phyloP scores from a whole-genome alignment of 73 alveolate species.

The Symbiodinium natans region DNA sequence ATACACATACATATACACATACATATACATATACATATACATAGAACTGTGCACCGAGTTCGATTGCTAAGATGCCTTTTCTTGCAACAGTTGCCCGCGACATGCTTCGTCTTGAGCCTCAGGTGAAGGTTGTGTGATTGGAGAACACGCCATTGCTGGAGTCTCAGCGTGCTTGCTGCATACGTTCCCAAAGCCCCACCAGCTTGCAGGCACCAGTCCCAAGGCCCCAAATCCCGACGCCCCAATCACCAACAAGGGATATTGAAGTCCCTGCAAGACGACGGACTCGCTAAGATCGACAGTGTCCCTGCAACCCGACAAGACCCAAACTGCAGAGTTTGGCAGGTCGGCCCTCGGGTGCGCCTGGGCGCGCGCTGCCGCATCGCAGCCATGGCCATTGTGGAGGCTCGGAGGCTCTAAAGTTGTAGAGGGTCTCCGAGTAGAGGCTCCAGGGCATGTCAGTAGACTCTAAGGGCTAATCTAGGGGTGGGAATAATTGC shows the following conservation, averaged over 20 bases:
- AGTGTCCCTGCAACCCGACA: not conserved
- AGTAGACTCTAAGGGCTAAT: too few species aligned
- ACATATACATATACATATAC: not conserved
- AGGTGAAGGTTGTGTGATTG: not conserved
- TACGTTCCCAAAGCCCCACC: too few species aligned
- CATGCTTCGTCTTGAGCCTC: not conserved
- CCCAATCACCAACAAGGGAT: too few species aligned
- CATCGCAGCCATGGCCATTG: conserved; percentile 21
- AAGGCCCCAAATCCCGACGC: too few species aligned
- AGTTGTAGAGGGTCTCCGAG: not conserved
- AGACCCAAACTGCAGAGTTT: not conserved
- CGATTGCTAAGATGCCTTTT: not conserved
- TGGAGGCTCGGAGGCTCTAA: not conserved
- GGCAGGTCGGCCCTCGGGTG: conserved; percentile 1
- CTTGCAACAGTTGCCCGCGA: not conserved
- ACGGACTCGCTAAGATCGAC: too few species aligned
- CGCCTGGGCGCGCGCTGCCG: not conserved
- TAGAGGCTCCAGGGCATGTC: not conserved
- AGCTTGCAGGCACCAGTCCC: too few species aligned
- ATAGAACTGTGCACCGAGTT: not conserved
- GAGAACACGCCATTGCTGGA: not conserved
- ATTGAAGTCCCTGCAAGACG: too few species aligned
- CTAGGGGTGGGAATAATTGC: too few species aligned
- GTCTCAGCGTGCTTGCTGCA: not conserved
- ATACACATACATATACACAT: not conserved